phyloP scores from a whole-genome alignment of 371 early-diverging fungal genomes.

The Rhizopus stolonifer region DNA sequence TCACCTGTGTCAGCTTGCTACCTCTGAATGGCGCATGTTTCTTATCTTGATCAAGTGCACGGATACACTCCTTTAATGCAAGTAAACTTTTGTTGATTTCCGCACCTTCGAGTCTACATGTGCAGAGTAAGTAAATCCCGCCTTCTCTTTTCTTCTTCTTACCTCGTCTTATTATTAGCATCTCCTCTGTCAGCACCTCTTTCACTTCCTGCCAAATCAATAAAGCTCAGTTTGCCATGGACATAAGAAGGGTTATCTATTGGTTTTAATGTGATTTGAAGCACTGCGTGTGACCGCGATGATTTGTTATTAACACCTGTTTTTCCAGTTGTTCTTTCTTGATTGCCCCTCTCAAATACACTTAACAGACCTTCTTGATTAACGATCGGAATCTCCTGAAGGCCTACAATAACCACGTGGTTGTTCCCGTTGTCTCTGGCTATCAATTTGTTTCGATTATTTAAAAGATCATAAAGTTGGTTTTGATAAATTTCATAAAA shows the following conservation, averaged over 20 bases:
- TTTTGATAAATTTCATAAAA: slow-evolving; percentile 98
- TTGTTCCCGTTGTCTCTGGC: slow-evolving; percentile 96
- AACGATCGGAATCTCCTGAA: slow-evolving; percentile 79
- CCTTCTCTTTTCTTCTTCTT: slow-evolving; percentile 41
- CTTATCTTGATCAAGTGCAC: slow-evolving; percentile 93
- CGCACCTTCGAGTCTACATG: slow-evolving; percentile 82
- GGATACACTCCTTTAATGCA: slow-evolving; percentile 97
- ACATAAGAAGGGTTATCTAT: slow-evolving; percentile 61
- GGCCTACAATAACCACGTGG: slow-evolving; percentile 85
- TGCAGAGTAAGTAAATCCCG: not conserved
- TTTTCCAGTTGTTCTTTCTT: slow-evolving; percentile 83
- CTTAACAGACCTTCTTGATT: slow-evolving; percentile 78
- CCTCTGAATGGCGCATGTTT: slow-evolving; percentile 97
- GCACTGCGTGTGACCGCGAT: slow-evolving; percentile 93
- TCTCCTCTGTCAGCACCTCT: slow-evolving; percentile 95
- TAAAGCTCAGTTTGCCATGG: slow-evolving; percentile 81
- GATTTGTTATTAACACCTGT: slow-evolving; percentile 84
- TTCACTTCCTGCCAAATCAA: slow-evolving; percentile 98
- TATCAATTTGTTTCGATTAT: slow-evolving; percentile 79
- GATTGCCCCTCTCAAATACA: slow-evolving; percentile 90
- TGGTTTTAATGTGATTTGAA: slow-evolving; percentile 85
- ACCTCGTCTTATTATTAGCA: slow-evolving; percentile 81
- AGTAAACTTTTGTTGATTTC: slow-evolving; percentile 98
- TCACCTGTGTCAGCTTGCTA: slow-evolving; percentile 93
- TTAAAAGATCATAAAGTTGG: slow-evolving; percentile 93